Evolutionary conservation across 2,329 filamentous ascomycete species (phyloP), one percentile per base, ranked within the genome.

Genomic region (Berkeleyomyces basicola): DNA sequence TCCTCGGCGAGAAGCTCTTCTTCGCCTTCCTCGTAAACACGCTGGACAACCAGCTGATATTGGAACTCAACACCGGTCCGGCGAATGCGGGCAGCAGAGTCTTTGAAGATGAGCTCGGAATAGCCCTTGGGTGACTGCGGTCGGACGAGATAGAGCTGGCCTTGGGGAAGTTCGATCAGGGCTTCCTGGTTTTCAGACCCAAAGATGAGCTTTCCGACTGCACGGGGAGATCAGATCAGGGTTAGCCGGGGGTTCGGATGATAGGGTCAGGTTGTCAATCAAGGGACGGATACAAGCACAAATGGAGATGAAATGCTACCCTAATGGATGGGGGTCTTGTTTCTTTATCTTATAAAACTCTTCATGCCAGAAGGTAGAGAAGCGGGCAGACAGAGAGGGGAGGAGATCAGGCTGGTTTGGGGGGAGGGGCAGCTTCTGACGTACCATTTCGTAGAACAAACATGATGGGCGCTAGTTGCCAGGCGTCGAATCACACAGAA

Each of bases 21-120:
- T 71, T 99, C 93, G 63, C 93, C 93, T 75, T 99, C 93, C 71
- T 99, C 93, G 78, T 95, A 99, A 64, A 92, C 92, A 65, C 93
- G 84, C 73, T 99, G 93, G 49, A 97, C 83, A 47, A 97, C 92
- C 10, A 99, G 88, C 73, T 99, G 93, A 72, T 97, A 99, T 70
- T 99, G 91, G 70, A 88, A 96, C 61, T 97, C 90, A 72, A 96
- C 91, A 23, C 88, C 91, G 14, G 93, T 97, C 67, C 89, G 85
- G 67, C 95, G 87, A 70, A 99, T 95, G 66, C 87, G 90, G 61
- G 92, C 90, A 57, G 90, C 88, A 46, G 90, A 87, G 83, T 99
- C 93, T 74, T 93, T 96, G 80, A 96, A 99, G 74, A 99, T 95
- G 71, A 97, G 90, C 74, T 99, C 93, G 1, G 92, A 96, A 73